Conservation (phyloP, 108 stramenopile species). For the Skeletonema menzelii region DNA sequence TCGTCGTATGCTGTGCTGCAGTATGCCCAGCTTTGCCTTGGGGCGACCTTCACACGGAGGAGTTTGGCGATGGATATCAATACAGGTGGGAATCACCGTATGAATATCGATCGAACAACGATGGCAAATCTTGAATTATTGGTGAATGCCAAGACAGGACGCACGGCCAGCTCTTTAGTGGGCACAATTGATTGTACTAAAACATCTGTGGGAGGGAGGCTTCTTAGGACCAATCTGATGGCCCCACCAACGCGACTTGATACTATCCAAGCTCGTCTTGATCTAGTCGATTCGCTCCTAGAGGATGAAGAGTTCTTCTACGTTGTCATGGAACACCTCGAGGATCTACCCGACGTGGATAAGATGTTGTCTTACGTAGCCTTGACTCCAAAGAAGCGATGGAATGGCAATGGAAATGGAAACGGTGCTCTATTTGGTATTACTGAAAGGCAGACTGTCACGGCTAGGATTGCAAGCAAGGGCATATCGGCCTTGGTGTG, state of each 20-base stretch:
- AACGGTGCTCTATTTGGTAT: conserved; percentile 42
- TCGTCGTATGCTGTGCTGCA: conserved; percentile 80
- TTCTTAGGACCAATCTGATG: conserved; percentile 84
- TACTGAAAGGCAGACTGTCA: conserved; percentile 38
- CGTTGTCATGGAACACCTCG: conserved; percentile 76
- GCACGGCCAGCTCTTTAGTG: conserved; percentile 65
- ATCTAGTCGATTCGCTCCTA: conserved; percentile 84
- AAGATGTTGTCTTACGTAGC: conserved; percentile 83
- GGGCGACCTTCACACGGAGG: conserved; percentile 55
- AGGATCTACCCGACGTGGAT: conserved; percentile 79
- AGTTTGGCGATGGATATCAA: conserved; percentile 64
- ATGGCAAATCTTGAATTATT: conserved; percentile 80
- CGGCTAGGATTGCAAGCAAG: conserved; percentile 67
- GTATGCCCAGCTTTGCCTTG: conserved; percentile 77
- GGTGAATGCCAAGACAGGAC: conserved; percentile 80
- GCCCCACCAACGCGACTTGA: conserved; percentile 76
- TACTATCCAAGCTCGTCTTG: conserved; percentile 83
- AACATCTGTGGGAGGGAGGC: conserved; percentile 80
- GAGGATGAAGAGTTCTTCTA: conserved; percentile 86
- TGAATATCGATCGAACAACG: conserved; percentile 84
- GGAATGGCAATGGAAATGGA: conserved; percentile 11
- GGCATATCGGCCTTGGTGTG: conserved; percentile 87
- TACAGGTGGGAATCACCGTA: conserved; percentile 72
- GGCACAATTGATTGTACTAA: conserved; percentile 85
- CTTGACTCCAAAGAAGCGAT: conserved; percentile 47